phyloP scores from a whole-genome alignment of 2,329 filamentous ascomycete genomes.

The Beauveria sp. region DNA sequence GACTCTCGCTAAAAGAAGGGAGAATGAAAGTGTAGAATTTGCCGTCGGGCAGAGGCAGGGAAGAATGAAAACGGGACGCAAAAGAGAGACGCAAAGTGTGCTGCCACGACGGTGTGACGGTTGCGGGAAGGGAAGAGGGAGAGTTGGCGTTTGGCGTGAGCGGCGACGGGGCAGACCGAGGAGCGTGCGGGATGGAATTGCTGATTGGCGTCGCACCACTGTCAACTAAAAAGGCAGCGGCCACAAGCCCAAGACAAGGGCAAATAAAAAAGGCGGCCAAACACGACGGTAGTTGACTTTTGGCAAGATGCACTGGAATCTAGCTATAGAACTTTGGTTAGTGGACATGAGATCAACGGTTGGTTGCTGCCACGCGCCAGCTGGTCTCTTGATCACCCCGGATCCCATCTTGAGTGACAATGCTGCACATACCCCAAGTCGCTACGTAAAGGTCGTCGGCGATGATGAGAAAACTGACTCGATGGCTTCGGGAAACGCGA shows the following conservation, averaged over 20 bases:
- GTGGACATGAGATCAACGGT: neutral
- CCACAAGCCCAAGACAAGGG: neutral
- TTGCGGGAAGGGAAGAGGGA: neutral
- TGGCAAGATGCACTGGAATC: neutral
- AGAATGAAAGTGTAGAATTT: neutral
- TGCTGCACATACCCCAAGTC: no score
- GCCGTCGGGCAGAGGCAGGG: neutral
- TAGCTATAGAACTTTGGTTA: neutral
- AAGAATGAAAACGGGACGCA: neutral
- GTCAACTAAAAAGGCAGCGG: neutral
- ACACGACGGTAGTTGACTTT: no score
- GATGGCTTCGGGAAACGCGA: no score
- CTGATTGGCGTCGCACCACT: slow-evolving; percentile 4
- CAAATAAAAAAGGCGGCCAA: neutral
- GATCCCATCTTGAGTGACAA: no score
- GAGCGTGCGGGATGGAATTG: neutral
- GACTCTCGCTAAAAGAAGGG: neutral
- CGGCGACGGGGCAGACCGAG: neutral
- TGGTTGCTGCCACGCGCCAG: no score
- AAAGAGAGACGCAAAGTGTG: neutral
- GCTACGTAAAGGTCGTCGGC: no score
- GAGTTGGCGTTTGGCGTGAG: slow-evolving; percentile 1
- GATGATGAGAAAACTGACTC: no score
- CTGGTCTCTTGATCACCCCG: no score
- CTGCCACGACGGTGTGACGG: neutral